A percentile compares a stretch with the other conserved stretches of the same genome.
Conservation (phyloP, 345 rosid genomes). For the Moringa oleifera region DNA sequence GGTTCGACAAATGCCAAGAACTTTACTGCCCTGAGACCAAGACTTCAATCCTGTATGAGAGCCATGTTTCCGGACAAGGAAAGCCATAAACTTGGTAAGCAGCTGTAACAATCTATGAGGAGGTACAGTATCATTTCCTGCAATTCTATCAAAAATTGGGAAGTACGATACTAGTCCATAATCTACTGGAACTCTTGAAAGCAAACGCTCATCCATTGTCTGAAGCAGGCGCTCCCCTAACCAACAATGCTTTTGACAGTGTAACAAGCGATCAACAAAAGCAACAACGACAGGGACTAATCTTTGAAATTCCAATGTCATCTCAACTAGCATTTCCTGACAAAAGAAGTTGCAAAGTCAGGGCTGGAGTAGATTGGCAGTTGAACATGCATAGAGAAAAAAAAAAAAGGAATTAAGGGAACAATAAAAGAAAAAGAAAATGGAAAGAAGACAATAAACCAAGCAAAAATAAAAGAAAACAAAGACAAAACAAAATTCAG, state of each 20-base stretch:
- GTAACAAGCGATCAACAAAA: slow-evolving; percentile 58
- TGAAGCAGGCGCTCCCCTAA: slow-evolving; percentile 82
- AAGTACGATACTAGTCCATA: slow-evolving; percentile 61
- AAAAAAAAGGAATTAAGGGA: background rate
- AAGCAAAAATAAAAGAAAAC: too few species aligned
- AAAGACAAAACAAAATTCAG: too few species aligned
- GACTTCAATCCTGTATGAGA: slow-evolving; percentile 58
- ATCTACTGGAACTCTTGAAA: slow-evolving; percentile 55
- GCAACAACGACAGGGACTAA: slow-evolving; percentile 74
- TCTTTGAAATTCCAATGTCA: slow-evolving; percentile 54
- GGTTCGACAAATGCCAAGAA: slow-evolving; percentile 87
- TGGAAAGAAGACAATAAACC: background rate
- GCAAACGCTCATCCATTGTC: slow-evolving; percentile 60
- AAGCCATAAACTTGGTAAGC: slow-evolving; percentile 54
- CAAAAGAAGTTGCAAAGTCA: slow-evolving; percentile 20
- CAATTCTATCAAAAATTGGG: slow-evolving; percentile 70
- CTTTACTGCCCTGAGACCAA: slow-evolving; percentile 92
- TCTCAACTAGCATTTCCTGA: slow-evolving; percentile 76
- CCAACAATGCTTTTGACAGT: slow-evolving; percentile 69
- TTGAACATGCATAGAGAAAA: background rate
- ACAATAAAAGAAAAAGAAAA: background rate
- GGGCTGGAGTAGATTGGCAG: background rate
- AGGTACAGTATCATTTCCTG: slow-evolving; percentile 67
- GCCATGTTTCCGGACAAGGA: slow-evolving; percentile 65
- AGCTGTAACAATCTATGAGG: slow-evolving; percentile 61